Conservation (phyloP, 2,329 filamentous ascomycete species). For the Hymenoscyphus infarciens region DNA sequence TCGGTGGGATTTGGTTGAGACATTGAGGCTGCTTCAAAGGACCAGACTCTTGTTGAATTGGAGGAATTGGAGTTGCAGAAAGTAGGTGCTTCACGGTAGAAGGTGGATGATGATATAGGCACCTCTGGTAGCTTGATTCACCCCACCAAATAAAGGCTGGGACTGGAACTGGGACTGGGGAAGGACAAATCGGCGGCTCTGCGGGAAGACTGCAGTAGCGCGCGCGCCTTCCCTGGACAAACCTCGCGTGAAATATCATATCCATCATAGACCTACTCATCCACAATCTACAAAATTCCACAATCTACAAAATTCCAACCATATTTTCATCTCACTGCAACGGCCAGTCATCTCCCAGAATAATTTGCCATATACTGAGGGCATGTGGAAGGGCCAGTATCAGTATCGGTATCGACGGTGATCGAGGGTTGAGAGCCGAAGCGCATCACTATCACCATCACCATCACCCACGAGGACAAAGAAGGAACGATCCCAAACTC, state of each 20-base stretch:
- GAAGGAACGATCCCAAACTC: not conserved
- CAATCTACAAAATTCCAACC: not conserved
- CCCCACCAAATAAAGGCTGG: not conserved
- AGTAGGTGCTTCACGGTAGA: not conserved
- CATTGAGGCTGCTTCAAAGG: slow-evolving; percentile 3
- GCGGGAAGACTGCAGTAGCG: slow-evolving; percentile 31
- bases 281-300: not conserved
- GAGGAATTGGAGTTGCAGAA: not conserved
- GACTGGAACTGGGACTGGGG: not conserved
- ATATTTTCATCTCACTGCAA: not conserved
- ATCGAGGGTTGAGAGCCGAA: slow-evolving; percentile 3
- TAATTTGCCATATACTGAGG: not conserved
- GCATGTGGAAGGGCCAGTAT: slow-evolving; percentile 11
- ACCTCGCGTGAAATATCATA: not conserved
- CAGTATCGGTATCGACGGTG: not conserved
- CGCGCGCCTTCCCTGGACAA: slow-evolving; percentile 8
- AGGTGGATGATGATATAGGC: too few species aligned
- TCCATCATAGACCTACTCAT: not conserved
- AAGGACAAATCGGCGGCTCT: slow-evolving; percentile 26
- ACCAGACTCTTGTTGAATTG: not conserved
- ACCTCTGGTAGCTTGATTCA: too few species aligned
- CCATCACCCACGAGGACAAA: not conserved
- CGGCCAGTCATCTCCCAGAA: not conserved
- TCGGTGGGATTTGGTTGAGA: slow-evolving; percentile 12
- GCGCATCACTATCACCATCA: not conserved